Percentiles rank a stretch among this genome's conserved stretches.
phyloP scores from a whole-genome alignment of 2,329 filamentous ascomycete species.

The Penicillium sp. region DNA sequence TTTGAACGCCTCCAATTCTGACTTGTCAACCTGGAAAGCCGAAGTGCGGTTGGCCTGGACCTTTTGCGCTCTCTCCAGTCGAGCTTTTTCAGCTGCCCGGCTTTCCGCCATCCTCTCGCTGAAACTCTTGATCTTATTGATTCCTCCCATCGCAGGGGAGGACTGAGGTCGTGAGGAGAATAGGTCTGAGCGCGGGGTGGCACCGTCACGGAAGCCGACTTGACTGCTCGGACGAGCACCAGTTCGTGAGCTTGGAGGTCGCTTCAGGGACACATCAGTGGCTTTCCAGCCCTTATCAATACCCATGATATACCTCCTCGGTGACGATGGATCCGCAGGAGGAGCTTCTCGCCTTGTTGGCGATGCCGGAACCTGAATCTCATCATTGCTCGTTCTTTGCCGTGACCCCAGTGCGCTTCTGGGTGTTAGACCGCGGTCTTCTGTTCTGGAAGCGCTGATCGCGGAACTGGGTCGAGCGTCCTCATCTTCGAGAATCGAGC shows the following conservation, averaged over 20 bases:
- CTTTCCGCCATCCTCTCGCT: conserved; percentile 79
- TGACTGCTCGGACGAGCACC: conserved; percentile 33
- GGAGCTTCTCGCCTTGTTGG: conserved; percentile 53
- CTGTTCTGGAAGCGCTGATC: conserved; percentile 21
- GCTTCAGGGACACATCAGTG: conserved; percentile 77
- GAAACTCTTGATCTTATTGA: conserved; percentile 58
- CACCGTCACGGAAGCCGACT: conserved; percentile 28
- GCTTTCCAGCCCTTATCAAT: conserved; percentile 85
- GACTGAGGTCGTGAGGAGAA: conserved; percentile 26
- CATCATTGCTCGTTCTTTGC: conserved; percentile 23
- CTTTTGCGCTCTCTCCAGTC: conserved; percentile 38
- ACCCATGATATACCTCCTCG: conserved; percentile 73
- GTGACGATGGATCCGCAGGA: conserved; percentile 62
- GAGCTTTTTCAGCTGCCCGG: conserved; percentile 42
- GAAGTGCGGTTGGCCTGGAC: conserved; percentile 41
- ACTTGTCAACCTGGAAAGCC: conserved; percentile 43
- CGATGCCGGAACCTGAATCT: conserved; percentile 74
- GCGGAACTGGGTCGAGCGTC: conserved; percentile 28
- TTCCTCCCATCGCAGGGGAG: conserved; percentile 26
- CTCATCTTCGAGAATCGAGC: conserved; percentile 22
- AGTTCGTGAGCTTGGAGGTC: conserved; percentile 48
- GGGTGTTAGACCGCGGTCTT: conserved; percentile 16
- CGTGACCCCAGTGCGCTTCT: conserved; percentile 14
- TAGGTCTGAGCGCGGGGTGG: conserved; percentile 24
- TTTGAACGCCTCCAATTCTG: conserved; percentile 45